Percentiles rank a stretch among this genome's conserved stretches.
Conservation (phyloP, 495 filamentous ascomycete genomes). For the Podospora australis region DNA sequence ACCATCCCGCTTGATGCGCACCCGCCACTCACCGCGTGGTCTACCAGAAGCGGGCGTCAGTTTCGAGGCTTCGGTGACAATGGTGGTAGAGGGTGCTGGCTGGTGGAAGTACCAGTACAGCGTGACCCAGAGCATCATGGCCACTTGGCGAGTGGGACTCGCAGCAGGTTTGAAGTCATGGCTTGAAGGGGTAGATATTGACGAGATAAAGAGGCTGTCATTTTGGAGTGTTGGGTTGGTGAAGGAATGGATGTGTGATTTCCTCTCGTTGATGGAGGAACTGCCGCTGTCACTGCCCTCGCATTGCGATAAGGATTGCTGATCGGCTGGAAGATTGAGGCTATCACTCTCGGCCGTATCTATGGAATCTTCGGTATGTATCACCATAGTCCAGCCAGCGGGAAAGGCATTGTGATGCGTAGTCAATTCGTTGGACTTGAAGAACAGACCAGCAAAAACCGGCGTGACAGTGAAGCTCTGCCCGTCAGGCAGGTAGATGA, state of each 20-base stretch:
- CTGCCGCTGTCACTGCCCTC: constrained; percentile 9
- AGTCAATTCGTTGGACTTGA: constrained; percentile 73
- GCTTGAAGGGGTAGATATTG: constrained; percentile 75
- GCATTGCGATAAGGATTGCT: background rate
- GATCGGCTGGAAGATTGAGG: background rate
- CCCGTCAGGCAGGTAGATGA: constrained; percentile 74
- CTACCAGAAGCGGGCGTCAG: constrained; percentile 59
- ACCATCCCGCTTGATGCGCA: constrained; percentile 78
- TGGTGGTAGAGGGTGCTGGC: constrained; percentile 45
- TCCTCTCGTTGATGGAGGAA: constrained; percentile 12
- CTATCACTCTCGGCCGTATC: constrained; percentile 8
- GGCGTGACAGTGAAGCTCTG: constrained; percentile 72
- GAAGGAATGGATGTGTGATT: constrained; percentile 54
- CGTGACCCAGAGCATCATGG: constrained; percentile 94
- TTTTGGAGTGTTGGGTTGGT: constrained; percentile 63
- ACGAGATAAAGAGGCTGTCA: constrained; percentile 84
- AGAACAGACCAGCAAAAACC: constrained; percentile 81
- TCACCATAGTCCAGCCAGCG: constrained; percentile 79
- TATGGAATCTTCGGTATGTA: constrained; percentile 58
- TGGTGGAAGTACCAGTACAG: constrained; percentile 98
- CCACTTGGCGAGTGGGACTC: constrained; percentile 79
- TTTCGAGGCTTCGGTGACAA: constrained; percentile 57
- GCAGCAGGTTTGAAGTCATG: constrained; percentile 69
- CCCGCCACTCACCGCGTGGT: constrained; percentile 81
- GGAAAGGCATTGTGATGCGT: constrained; percentile 64